Evolutionary conservation across 2,329 filamentous ascomycete genomes (phyloP).

Genomic region (Calonectria naviculata): DNA sequence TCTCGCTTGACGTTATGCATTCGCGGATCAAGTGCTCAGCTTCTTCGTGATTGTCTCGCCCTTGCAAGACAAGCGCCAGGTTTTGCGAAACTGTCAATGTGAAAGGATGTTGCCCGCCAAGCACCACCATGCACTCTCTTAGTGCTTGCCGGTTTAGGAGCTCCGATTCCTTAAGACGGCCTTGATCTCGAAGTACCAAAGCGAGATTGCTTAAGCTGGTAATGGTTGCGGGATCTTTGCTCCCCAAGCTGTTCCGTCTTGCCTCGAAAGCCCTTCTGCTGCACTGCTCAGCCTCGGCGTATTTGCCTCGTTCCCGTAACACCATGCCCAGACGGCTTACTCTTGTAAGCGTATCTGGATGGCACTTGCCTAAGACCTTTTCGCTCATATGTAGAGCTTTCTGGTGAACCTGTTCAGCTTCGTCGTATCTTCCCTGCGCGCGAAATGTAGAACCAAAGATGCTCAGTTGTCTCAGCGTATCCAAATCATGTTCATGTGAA

Average conservation of each 20-base stretch:
- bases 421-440: neutral
- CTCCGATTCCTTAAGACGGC: neutral
- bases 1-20: neutral
- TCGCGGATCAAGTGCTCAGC: neutral
- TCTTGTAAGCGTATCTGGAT: neutral
- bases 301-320: neutral
- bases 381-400: neutral
- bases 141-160: neutral
- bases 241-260: neutral
- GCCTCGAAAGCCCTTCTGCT: neutral
- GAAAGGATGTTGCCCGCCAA: neutral
- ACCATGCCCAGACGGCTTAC: neutral
- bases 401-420: neutral
- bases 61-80: neutral
- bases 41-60: neutral
- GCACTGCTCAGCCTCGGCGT: neutral
- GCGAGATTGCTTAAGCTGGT: neutral
- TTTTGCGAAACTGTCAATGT: neutral
- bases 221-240: neutral
- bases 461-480: neutral
- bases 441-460: neutral
- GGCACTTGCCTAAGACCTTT: neutral
- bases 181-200: neutral
- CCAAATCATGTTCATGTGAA: neutral
- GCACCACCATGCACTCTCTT: neutral